phyloP scores from a whole-genome alignment of 208 protist species.

The Leptomonas seymouri region DNA sequence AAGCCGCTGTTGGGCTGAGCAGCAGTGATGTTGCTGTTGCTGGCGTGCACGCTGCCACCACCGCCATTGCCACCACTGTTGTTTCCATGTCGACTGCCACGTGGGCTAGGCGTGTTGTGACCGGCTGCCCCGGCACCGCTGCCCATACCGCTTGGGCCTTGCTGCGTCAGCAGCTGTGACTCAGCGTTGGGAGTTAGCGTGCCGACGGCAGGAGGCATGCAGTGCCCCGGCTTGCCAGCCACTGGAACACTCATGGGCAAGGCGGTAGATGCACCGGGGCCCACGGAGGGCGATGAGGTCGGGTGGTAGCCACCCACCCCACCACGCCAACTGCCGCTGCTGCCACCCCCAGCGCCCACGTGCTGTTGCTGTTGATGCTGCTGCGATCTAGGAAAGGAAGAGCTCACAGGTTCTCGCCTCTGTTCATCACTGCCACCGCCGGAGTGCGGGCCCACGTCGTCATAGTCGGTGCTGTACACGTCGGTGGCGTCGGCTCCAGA shows the following conservation, averaged over 20 bases:
- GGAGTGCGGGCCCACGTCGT: not conserved
- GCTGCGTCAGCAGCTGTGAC: not conserved
- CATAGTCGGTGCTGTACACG: conserved; percentile 4
- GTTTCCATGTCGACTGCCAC: conserved; percentile 24
- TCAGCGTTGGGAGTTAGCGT: not conserved
- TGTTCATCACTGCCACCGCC: not conserved
- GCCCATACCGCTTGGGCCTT: not conserved
- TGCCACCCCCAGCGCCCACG: not conserved
- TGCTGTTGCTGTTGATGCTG: conserved; percentile 3
- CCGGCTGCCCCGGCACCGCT: conserved; percentile 1
- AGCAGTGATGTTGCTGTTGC: not conserved
- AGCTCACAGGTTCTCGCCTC: not conserved
- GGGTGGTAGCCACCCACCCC: conserved; percentile 1
- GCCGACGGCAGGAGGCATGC: not conserved
- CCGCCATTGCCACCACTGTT: not conserved
- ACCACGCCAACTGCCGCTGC: conserved; percentile 1
- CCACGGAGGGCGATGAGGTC: not conserved
- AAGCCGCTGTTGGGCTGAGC: conserved; percentile 14
- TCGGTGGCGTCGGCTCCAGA: not conserved
- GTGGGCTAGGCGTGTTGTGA: conserved; percentile 17
- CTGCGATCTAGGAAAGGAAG: not conserved
- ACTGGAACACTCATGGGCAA: not conserved
- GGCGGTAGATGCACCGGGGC: not conserved
- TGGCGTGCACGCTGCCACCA: not conserved
- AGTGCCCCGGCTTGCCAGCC: not conserved